These are phyloP conservation scores for Elymus sibiricus DNA, from an alignment of 176 grass and related monocot genomes.

Conservation along the genomic window DNA sequence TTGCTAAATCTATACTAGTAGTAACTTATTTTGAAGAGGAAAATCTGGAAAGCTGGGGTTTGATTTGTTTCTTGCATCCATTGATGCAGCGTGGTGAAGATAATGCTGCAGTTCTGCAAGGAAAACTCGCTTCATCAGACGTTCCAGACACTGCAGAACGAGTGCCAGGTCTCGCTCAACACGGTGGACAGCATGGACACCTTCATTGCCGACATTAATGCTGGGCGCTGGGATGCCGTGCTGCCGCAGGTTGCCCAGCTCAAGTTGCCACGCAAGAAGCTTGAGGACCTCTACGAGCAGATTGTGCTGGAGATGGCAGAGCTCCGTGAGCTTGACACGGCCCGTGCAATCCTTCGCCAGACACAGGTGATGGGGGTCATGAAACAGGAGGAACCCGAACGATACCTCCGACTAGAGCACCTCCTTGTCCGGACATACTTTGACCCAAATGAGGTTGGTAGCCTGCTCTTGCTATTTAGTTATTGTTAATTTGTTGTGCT, in stretches of 20 bases:
- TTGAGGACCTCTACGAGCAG: slow-evolving; percentile 98
- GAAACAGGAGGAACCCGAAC: slow-evolving; percentile 98
- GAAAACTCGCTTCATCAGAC: slow-evolving; percentile 98
- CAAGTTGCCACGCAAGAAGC: slow-evolving; percentile 84
- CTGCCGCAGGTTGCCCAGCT: slow-evolving; percentile 91
- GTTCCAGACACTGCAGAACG: slow-evolving; percentile 92
- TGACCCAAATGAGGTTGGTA: slow-evolving; percentile 78
- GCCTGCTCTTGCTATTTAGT: neutral
- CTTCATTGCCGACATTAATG: slow-evolving; percentile 76
- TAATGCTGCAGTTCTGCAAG: slow-evolving; percentile 98
- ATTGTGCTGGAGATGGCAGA: slow-evolving; percentile 98
- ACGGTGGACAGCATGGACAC: slow-evolving; percentile 88
- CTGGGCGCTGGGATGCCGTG: slow-evolving; percentile 89
- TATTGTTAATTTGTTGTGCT: neutral
- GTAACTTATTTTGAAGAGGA: neutral
- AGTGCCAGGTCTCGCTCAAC: slow-evolving; percentile 96
- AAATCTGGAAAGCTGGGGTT: neutral
- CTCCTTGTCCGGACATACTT: slow-evolving; percentile 93
- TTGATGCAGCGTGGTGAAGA: slow-evolving; percentile 83
- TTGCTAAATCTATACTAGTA: neutral
- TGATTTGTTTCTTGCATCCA: slow-evolving; percentile 2
- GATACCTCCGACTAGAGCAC: slow-evolving; percentile 92
- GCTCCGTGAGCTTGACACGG: slow-evolving; percentile 88
- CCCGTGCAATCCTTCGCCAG: slow-evolving; percentile 88
- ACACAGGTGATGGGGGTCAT: slow-evolving; percentile 98